phyloP scores from a whole-genome alignment of 805 yeast genomes.

The Suhomyces pyralidae region DNA sequence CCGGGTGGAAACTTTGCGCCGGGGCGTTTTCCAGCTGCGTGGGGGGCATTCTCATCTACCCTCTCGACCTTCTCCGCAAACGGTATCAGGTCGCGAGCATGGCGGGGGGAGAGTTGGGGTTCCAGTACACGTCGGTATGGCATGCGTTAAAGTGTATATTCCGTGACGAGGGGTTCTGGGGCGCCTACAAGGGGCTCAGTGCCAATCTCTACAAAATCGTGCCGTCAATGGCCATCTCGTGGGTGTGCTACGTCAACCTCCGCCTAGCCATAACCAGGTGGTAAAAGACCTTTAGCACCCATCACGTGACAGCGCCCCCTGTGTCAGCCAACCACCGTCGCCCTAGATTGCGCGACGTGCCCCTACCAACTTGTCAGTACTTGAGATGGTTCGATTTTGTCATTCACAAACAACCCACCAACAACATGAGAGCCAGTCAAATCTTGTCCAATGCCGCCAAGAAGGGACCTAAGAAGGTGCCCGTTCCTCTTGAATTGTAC shows the following conservation, averaged over 20 bases:
- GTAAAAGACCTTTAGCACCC: no score
- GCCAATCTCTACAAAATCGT: conserved; percentile 87
- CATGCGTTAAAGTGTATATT: conserved; percentile 74
- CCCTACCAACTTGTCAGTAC: neutral
- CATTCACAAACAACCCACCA: neutral
- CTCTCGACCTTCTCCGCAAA: conserved; percentile 84
- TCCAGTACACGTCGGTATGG: conserved; percentile 69
- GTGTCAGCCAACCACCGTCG: conserved; percentile 12
- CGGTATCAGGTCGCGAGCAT: conserved; percentile 88
- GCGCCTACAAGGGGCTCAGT: conserved; percentile 69
- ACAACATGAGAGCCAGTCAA: conserved; percentile 39
- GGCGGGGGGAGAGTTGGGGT: conserved; percentile 76
- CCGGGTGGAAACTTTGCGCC: conserved; percentile 58
- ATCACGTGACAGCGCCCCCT: conserved; percentile 7
- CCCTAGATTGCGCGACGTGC: neutral
- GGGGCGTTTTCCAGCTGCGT: conserved; percentile 89
- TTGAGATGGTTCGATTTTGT: conserved; percentile 1
- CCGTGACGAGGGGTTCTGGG: conserved; percentile 66
- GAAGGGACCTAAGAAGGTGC: conserved; percentile 15
- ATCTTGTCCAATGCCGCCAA: conserved; percentile 41
- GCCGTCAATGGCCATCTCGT: conserved; percentile 94
- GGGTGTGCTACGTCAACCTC: conserved; percentile 80
- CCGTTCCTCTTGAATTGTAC: conserved; percentile 43
- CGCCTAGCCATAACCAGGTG: conserved; percentile 41
- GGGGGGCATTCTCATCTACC: conserved; percentile 88